Evolutionary conservation across 139 green algal species (phyloP), one percentile per base, ranked within the genome.

Genomic region (Asterochloris sp.): DNA sequence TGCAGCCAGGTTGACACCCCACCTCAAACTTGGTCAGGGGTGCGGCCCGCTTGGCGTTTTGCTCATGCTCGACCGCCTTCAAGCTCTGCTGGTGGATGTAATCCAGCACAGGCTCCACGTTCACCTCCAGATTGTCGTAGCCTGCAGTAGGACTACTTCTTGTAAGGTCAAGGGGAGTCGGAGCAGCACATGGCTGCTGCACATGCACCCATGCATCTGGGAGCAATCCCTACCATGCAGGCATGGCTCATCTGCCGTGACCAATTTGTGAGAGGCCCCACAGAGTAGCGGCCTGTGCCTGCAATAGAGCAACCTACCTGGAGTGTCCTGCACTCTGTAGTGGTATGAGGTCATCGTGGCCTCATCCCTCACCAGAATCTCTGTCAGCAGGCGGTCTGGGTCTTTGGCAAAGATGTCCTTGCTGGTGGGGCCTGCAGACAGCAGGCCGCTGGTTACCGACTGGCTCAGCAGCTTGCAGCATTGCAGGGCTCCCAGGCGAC

Each of bases 271-370:
- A 54, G 6, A 54, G 38, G 38, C 38, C 38, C 38, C 38, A 2
- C 38, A 54, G 38, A 54, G 2, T 6, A 10, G 6, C 38, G 38
- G 6, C 38, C 38, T 54, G 38, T 6, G 38, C 38, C 73, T 77
- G 73, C 73, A 62, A 29, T 19, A 79, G 38, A 1, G 13, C 23
- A 38, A 61, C 74, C 23, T 2, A 86, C 84, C 84, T 69, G 84
- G 84, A 10, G 84, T 82, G 68, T 84, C 84, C 71, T 87, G 84
- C 17, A 84, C 84, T 17, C 73, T 54, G 74, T 86, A 86, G 78
- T 84, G 73, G 78, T 78, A 86, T n/a, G 73, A 17, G 61, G 71
- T 84, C 69, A 78, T 28, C 26, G 64, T 84, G 79, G 21, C 71
- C 19, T 85, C n/a, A 69, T 89, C 86, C 28, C 47, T 69, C 8